Evolutionary conservation across 73 alveolate genomes (phyloP).

Genomic region (Stentor coeruleus): DNA sequence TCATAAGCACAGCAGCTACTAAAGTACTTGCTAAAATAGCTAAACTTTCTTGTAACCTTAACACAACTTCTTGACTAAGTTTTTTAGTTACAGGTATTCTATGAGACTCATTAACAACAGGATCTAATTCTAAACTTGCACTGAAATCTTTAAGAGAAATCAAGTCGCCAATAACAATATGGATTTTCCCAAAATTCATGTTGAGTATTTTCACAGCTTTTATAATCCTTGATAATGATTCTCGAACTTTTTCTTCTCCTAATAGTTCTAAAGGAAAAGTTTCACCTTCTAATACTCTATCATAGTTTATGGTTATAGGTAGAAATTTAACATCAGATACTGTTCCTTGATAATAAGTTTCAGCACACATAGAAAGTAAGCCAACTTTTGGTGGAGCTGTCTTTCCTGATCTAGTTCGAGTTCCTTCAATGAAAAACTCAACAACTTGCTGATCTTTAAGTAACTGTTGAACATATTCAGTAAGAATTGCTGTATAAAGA

Average conservation of each 20-base stretch:
- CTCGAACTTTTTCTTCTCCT: slow-evolving; percentile 87
- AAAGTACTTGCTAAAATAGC: slow-evolving; percentile 71
- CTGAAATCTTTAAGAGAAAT: slow-evolving; percentile 44
- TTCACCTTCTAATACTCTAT: slow-evolving; percentile 85
- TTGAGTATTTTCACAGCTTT: slow-evolving; percentile 56
- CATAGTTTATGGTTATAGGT: slow-evolving; percentile 87
- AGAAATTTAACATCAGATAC: slow-evolving; percentile 64
- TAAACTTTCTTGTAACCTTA: slow-evolving; percentile 31
- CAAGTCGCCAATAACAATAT: slow-evolving; percentile 64
- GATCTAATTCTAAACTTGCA: slow-evolving; percentile 18
- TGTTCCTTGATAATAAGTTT: slow-evolving; percentile 59
- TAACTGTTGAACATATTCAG: slow-evolving; percentile 68
- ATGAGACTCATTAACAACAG: neutral
- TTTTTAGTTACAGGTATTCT: slow-evolving; percentile 2
- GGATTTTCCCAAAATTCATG: slow-evolving; percentile 79
- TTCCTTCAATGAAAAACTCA: slow-evolving; percentile 85
- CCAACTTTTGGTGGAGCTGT: slow-evolving; percentile 72
- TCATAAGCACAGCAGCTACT: slow-evolving; percentile 67
- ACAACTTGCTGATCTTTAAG: slow-evolving; percentile 54
- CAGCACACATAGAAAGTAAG: slow-evolving; percentile 53
- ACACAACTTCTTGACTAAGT: slow-evolving; percentile 39
- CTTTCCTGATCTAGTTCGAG: slow-evolving; percentile 80
- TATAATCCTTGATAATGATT: slow-evolving; percentile 68
- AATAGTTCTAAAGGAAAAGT: slow-evolving; percentile 82
- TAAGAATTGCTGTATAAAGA: slow-evolving; percentile 68